phyloP scores from a whole-genome alignment of 2,329 filamentous ascomycete species.

The Exophiala xenobiotica region DNA sequence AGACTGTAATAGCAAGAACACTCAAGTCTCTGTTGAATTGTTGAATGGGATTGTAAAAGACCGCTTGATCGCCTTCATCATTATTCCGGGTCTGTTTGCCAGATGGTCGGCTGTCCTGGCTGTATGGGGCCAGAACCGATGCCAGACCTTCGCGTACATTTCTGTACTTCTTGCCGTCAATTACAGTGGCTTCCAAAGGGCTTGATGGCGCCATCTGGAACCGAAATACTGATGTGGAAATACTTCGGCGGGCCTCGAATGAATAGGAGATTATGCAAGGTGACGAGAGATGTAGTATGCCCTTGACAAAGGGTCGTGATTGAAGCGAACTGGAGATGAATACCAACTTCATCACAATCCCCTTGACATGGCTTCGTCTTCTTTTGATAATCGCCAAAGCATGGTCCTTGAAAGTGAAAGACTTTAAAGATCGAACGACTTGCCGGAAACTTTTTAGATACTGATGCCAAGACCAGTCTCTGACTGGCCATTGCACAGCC shows the following conservation, averaged over 20 bases:
- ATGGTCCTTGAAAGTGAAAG: no score
- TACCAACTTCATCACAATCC: neutral
- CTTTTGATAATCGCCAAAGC: no score
- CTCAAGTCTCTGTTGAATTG: constrained; percentile 98
- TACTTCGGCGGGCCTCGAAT: neutral
- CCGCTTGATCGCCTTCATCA: constrained; percentile 66
- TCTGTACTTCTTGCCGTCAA: constrained; percentile 56
- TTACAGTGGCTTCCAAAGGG: constrained; percentile 26
- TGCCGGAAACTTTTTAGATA: neutral
- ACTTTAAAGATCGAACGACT: no score
- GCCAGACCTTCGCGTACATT: constrained; percentile 68
- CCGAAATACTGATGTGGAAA: constrained; percentile 1
- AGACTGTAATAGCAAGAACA: constrained; percentile 86
- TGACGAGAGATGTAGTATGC: no score
- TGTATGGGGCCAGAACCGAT: constrained; percentile 63
- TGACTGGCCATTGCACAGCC: neutral
- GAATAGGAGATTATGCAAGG: no score
- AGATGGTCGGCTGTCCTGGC: constrained; percentile 39
- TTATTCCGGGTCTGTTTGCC: constrained; percentile 49
- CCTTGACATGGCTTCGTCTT: no score
- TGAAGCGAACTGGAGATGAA: neutral
- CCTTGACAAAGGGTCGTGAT: neutral
- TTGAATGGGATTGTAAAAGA: constrained; percentile 99
- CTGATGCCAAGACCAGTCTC: neutral
- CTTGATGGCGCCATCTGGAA: constrained; percentile 13